Evolutionary conservation across 2,329 filamentous ascomycete genomes (phyloP).

Genomic region (Alternaria panax): DNA sequence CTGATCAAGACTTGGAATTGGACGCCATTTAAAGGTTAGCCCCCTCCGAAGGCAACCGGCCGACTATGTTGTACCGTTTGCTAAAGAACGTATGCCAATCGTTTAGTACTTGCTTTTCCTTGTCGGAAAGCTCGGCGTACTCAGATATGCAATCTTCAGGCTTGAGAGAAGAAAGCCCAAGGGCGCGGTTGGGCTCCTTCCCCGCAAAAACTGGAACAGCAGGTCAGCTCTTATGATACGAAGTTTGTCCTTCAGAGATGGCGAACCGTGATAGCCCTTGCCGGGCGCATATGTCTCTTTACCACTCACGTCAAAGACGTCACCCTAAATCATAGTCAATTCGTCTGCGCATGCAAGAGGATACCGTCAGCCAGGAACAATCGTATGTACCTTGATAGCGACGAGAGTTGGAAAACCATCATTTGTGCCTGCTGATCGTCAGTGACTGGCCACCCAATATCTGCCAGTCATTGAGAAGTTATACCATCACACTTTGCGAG

Average conservation of each 20-base stretch:
- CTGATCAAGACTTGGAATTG: neutral
- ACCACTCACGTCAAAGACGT: slow-evolving; percentile 90
- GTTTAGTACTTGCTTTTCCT: slow-evolving; percentile 82
- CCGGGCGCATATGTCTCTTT: slow-evolving; percentile 86
- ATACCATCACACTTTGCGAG: slow-evolving; percentile 84
- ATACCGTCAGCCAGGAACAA: neutral
- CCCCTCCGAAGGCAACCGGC: slow-evolving; percentile 49
- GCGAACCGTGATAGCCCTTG: slow-evolving; percentile 83
- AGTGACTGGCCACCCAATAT: slow-evolving; percentile 1
- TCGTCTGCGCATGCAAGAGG: neutral
- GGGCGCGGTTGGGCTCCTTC: slow-evolving; percentile 91
- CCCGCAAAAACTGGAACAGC: slow-evolving; percentile 82
- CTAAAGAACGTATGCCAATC: slow-evolving; percentile 98
- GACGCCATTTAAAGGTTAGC: slow-evolving; percentile 22
- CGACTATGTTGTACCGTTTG: slow-evolving; percentile 93
- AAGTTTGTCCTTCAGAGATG: neutral
- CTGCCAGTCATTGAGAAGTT: slow-evolving; percentile 31
- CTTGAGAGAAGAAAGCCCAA: slow-evolving; percentile 87
- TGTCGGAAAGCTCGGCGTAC: slow-evolving; percentile 82
- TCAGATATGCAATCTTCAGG: slow-evolving; percentile 80
- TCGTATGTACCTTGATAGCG: slow-evolving; percentile 61
- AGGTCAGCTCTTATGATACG: slow-evolving; percentile 12
- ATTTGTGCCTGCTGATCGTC: slow-evolving; percentile 63
- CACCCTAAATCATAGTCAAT: slow-evolving; percentile 66
- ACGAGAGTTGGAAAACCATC: slow-evolving; percentile 67